Percentiles rank a stretch among this genome's conserved stretches.
phyloP scores from a whole-genome alignment of 1,284 basidiomycete genomes.

The Pseudomicrostroma phylloplanum region DNA sequence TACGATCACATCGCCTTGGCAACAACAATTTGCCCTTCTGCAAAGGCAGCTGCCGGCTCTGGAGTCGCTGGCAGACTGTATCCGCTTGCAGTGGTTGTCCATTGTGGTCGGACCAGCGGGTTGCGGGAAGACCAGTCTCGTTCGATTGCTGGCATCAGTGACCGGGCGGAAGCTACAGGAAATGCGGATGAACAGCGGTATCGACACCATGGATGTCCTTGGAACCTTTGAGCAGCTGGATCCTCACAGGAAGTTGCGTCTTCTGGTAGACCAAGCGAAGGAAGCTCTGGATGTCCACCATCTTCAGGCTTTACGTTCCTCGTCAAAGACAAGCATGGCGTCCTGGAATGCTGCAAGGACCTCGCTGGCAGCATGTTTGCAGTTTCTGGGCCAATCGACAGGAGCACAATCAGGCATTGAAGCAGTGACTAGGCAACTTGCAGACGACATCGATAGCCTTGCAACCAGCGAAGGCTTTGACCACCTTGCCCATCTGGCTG shows the following conservation, averaged over 20 bases:
- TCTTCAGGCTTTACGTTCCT: background rate
- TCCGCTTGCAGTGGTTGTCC: slow-evolving; percentile 76
- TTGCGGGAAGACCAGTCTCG: slow-evolving; percentile 73
- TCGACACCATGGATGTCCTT: slow-evolving; percentile 87
- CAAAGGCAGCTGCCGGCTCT: slow-evolving; percentile 65
- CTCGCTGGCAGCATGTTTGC: background rate
- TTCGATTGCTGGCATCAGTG: slow-evolving; percentile 66
- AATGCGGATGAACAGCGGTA: slow-evolving; percentile 75
- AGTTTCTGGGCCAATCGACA: background rate
- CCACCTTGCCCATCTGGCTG: background rate
- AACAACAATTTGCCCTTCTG: slow-evolving; percentile 54
- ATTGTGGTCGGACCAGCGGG: slow-evolving; percentile 73
- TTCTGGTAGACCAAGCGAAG: background rate
- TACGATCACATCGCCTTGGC: background rate
- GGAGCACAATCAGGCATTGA: background rate
- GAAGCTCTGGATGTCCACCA: background rate
- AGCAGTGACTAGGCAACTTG: background rate
- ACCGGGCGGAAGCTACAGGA: slow-evolving; percentile 67
- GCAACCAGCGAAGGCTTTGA: background rate
- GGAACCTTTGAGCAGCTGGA: slow-evolving; percentile 86
- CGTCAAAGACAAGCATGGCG: background rate
- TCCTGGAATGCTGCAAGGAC: background rate
- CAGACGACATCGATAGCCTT: background rate
- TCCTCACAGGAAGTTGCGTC: slow-evolving; percentile 14
- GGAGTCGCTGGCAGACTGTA: slow-evolving; percentile 70